These are phyloP conservation scores for Sextonia rubra DNA, from an alignment of 164 flowering plant species.

Conservation along the genomic window DNA sequence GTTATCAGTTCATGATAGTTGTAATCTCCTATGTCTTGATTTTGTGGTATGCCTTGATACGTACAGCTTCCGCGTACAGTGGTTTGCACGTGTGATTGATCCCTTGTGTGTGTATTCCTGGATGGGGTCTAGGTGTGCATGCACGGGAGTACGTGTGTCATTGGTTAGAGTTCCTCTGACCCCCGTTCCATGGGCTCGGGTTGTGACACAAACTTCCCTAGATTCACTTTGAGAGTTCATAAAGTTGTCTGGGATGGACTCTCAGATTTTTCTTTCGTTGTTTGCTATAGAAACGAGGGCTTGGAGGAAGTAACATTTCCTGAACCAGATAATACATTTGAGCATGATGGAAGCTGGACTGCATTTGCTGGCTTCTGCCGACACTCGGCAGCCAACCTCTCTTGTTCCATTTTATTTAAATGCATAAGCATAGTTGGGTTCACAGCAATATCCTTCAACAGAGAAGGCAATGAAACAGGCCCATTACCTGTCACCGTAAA, in stretches of 20 bases:
- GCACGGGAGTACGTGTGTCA: no score
- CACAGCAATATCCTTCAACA: slow-evolving; percentile 55
- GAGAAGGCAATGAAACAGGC: slow-evolving; percentile 39
- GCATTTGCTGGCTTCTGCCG: slow-evolving; percentile 37
- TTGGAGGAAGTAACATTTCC: slow-evolving; percentile 24
- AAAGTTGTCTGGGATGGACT: slow-evolving; percentile 25
- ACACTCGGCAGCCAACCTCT: slow-evolving; percentile 34
- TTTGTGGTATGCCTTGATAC: no score
- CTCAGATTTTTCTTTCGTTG: slow-evolving; percentile 29
- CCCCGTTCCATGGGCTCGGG: no score
- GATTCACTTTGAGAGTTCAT: slow-evolving; percentile 42
- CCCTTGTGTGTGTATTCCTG: no score
- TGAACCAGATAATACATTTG: slow-evolving; percentile 32
- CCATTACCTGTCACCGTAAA: slow-evolving; percentile 11
- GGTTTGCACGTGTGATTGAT: no score
- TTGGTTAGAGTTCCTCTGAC: no score
- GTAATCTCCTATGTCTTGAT: no score
- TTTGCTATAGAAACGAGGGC: slow-evolving; percentile 33
- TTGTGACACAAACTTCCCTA: slow-evolving; percentile 80
- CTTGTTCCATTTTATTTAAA: slow-evolving; percentile 52
- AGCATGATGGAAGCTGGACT: slow-evolving; percentile 23
- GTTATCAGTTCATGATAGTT: no score
- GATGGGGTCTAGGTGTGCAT: no score
- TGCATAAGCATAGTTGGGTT: slow-evolving; percentile 71
- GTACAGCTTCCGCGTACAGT: no score